Evolutionary conservation across 345 rosid species (phyloP), one percentile per base, ranked within the genome.

Genomic region (Clausena lansium): DNA sequence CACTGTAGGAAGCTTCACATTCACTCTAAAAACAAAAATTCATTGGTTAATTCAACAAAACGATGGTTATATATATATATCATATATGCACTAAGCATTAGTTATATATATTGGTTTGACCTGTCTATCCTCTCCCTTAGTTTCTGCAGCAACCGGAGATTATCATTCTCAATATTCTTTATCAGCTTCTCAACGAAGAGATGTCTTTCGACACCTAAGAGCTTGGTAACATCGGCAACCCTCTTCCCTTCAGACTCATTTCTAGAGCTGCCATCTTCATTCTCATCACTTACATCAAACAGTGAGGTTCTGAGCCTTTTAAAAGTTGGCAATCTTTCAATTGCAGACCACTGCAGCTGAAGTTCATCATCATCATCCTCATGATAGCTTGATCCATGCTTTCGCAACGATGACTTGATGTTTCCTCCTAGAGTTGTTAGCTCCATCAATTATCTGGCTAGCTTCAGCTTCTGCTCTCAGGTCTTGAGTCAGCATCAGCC

Each of bases 291-390:
- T 10, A 41, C 52, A 52, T 76, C 74, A 41, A 88, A 79, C 67
- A 91, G 45, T 47, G 86, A 85, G 55, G 90, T 86, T 25, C 81
- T 80, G 41, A 79, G 54, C 68, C 95, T 80, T 76, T 82, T 75
- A 47, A 81, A 63, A 19, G 91, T 89, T 11, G 93, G 93, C 41
- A 91, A 70, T 30, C 80, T 91, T 79, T 91, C 89, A 76, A 91
- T 75, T 5, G 75, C 87, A 71, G 82, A 87, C 89, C 93, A 89
- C 67, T 85, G 93, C 59, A 77, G 74, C 27, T 77, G 76, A 80
- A 79, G 59, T 69, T 82, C 79, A 4, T 81, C 86, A 4, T 81
- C 86, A 70, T 85, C 85, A 28, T 15, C 24, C 14, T 13, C 28
- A 19, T 33, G 70, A 67, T 50, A 55, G 67, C 57, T 25, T 50